phyloP scores from a whole-genome alignment of 768 basidiomycete genomes.

The Leucogyrophana mollusca region DNA sequence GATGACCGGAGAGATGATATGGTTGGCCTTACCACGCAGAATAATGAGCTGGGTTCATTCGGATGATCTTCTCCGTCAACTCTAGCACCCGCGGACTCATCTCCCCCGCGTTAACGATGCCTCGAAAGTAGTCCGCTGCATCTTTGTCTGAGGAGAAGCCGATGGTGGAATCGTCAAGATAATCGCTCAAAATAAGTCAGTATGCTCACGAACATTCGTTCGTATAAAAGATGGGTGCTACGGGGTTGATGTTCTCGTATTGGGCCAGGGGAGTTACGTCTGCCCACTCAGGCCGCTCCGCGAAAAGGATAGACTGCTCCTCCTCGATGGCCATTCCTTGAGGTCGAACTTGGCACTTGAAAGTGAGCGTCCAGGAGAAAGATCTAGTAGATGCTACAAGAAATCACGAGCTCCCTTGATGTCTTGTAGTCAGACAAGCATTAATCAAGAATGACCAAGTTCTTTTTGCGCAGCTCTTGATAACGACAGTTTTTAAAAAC shows the following conservation, averaged over 20 bases:
- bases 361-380: too few species aligned
- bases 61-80: constrained; percentile 86
- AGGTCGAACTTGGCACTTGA: too few species aligned
- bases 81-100: constrained; percentile 78
- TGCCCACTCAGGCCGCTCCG: constrained; percentile 70
- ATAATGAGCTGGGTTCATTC: constrained; percentile 94
- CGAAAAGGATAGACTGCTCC: constrained; percentile 39
- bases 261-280: constrained; percentile 82
- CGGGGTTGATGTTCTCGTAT: constrained; percentile 71
- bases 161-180: constrained; percentile 8
- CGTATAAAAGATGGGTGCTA: constrained; percentile 92
- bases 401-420: too few species aligned
- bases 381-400: too few species aligned
- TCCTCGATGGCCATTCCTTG: too few species aligned
- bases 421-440: too few species aligned
- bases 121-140: constrained; percentile 91
- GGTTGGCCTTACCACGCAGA: constrained; percentile 77
- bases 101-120: constrained; percentile 74
- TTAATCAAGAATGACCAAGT: too few species aligned
- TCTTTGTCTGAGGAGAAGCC: constrained; percentile 67
- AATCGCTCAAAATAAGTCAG: constrained; percentile 1
- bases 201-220: constrained; percentile 67
- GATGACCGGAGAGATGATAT: not conserved
- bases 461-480: too few species aligned
- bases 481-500: too few species aligned